Evolutionary conservation across 768 basidiomycete species (phyloP).

Genomic region (Ramaria sp.): DNA sequence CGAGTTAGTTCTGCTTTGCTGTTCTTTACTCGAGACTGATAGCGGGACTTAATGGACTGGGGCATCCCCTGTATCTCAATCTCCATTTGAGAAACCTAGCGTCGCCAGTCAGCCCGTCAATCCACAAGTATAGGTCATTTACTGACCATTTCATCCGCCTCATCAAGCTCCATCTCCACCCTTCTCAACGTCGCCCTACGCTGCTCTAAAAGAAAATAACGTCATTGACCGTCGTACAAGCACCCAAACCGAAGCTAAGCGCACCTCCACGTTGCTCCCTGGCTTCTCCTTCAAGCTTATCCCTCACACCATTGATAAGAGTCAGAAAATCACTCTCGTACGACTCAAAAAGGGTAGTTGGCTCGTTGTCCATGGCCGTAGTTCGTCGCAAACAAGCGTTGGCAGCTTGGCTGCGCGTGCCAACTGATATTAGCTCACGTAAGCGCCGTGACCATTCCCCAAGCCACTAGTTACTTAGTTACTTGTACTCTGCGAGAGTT

Average conservation of each 20-base stretch:
- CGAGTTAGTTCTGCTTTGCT: conserved; percentile 66
- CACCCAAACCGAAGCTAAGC: not conserved
- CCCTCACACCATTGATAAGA: conserved; percentile 61
- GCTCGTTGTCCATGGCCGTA: conserved; percentile 63
- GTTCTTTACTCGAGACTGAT: conserved; percentile 61
- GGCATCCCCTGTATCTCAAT: conserved; percentile 95
- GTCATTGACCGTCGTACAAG: conserved; percentile 1
- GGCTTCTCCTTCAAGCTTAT: conserved; percentile 65
- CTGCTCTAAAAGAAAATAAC: conserved; percentile 45
- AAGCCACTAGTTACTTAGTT: too few species aligned
- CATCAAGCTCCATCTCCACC: conserved; percentile 92
- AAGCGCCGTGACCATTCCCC: not conserved
- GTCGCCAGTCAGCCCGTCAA: not conserved
- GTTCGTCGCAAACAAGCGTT: too few species aligned
- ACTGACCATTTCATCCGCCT: conserved; percentile 92
- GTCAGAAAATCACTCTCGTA: conserved; percentile 91
- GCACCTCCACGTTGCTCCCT: conserved; percentile 63
- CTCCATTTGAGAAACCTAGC: conserved; percentile 96
- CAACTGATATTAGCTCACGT: not conserved
- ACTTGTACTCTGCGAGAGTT: not conserved
- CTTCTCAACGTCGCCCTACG: conserved; percentile 69
- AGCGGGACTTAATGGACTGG: conserved; percentile 66
- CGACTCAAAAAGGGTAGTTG: conserved; percentile 77
- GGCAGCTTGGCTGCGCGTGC: not conserved
- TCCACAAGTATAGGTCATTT: not conserved